Evolutionary conservation across 345 rosid genomes (phyloP).

Genomic region (Aquilaria yunnanensis): DNA sequence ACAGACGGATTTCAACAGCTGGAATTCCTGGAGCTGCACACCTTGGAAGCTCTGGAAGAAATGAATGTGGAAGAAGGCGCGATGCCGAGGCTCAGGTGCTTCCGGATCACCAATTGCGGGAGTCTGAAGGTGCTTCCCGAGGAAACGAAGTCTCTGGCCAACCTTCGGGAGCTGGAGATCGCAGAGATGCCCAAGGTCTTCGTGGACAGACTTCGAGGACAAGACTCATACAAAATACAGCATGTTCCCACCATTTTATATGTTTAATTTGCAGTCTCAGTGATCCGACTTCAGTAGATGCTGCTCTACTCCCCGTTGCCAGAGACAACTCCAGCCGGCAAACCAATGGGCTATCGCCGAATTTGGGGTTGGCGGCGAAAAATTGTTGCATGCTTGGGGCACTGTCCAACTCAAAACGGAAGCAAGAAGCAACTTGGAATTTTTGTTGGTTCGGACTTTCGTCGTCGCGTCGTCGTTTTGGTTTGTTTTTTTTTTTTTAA

Average conservation of each 20-base stretch:
- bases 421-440: no score
- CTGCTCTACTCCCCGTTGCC: no score
- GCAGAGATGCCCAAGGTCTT: slow-evolving; percentile 12
- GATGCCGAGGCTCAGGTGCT: slow-evolving; percentile 11
- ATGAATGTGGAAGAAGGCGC: slow-evolving; percentile 16
- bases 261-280: background rate
- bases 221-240: slow-evolving; percentile 13
- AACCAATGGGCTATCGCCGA: no score
- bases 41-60: slow-evolving; percentile 12
- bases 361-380: no score
- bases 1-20: slow-evolving; percentile 10
- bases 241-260: slow-evolving; percentile 15
- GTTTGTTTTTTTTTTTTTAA: no score
- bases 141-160: background rate
- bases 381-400: no score
- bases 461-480: no score
- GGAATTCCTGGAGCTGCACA: slow-evolving; percentile 11
- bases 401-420: no score
- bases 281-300: no score
- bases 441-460: no score
- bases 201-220: slow-evolving; percentile 10
- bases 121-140: slow-evolving; percentile 11
- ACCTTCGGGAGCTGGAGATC: slow-evolving; percentile 13
- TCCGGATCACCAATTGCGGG: slow-evolving; percentile 12
- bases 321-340: no score